These are phyloP conservation scores for Lentinus polychrous DNA, from an alignment of 1,284 basidiomycete species.

Conservation along the genomic window DNA sequence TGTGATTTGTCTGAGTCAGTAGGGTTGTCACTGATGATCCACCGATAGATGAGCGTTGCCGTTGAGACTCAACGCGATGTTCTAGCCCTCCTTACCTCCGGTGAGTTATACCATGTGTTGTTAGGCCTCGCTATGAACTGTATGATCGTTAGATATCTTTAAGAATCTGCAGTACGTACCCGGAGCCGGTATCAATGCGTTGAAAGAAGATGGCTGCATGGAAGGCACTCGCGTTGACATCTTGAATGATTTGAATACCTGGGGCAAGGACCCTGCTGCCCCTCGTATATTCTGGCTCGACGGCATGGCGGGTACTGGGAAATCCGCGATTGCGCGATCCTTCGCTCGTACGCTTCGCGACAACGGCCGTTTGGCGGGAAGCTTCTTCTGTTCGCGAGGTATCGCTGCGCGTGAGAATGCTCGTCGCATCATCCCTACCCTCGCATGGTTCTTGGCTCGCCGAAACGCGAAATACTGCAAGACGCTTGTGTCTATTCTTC, in stretches of 20 bases:
- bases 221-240: constrained; percentile 13
- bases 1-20: too few species aligned
- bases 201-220: constrained; percentile 1
- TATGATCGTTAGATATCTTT: too few species aligned
- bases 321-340: constrained; percentile 17
- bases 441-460: background rate
- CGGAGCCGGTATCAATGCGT: too few species aligned
- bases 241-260: constrained; percentile 10
- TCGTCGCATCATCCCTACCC: background rate
- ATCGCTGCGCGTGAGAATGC: background rate
- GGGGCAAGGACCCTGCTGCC: constrained; percentile 6
- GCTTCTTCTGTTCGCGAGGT: constrained; percentile 17
- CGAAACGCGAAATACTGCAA: too few species aligned
- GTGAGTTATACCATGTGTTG: too few species aligned
- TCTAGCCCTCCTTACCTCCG: too few species aligned
- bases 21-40: too few species aligned
- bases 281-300: constrained; percentile 18
- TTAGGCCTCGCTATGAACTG: too few species aligned
- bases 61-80: too few species aligned
- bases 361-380: constrained; percentile 12
- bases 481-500: too few species aligned
- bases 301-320: constrained; percentile 20
- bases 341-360: constrained; percentile 7
- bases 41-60: too few species aligned
- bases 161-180: too few species aligned